A percentile compares a stretch with the other conserved stretches of the same genome.
Evolutionary conservation across 257 asterid species (phyloP).

Genomic region (Euphrasia confusa): DNA sequence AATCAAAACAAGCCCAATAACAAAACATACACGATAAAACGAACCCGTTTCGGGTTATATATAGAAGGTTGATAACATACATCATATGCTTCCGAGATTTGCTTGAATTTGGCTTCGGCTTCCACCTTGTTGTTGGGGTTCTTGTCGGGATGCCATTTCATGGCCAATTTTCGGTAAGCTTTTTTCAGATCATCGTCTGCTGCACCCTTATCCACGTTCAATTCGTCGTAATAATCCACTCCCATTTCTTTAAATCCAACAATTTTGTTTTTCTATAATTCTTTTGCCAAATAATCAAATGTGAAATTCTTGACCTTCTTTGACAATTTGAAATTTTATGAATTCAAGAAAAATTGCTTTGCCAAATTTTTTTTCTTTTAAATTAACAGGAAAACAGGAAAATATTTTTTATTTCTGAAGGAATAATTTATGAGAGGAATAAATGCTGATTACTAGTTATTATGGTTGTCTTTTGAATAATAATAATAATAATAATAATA

Average conservation of each 20-base stretch:
- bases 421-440: no score
- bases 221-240: constrained; percentile 65
- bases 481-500: no score
- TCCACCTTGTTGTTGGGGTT: constrained; percentile 70
- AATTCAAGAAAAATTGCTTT: no score
- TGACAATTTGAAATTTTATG: no score
- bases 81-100: constrained; percentile 91
- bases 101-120: constrained; percentile 87
- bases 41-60: background rate
- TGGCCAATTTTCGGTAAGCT: constrained; percentile 77
- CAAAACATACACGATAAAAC: background rate
- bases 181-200: constrained; percentile 87
- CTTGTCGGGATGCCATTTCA: constrained; percentile 98
- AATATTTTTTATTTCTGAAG: no score
- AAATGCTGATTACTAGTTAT: no score
- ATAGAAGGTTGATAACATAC: constrained; percentile 28
- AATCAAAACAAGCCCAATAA: background rate
- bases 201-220: constrained; percentile 66
- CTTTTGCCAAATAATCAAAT: no score
- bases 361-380: no score
- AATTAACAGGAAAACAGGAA: no score
- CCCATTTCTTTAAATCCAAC: constrained; percentile 37
- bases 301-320: no score
- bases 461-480: no score
- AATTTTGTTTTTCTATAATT: no score